These are phyloP conservation scores for slime mould (Dictyostelium discoideum) DNA, from an alignment of 78 protist species.

Conservation along the genomic window DNA sequence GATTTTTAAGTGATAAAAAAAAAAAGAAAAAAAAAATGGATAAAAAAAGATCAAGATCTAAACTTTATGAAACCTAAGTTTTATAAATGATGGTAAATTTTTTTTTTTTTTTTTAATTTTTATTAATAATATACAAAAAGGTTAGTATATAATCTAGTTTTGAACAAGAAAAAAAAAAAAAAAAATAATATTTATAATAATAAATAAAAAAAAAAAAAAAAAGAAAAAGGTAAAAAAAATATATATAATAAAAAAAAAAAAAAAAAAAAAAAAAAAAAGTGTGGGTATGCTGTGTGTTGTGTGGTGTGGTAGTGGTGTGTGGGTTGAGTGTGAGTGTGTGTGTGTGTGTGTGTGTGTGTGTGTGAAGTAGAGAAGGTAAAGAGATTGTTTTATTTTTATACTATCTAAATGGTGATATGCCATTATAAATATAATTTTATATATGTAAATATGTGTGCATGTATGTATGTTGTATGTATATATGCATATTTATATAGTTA, in stretches of 20 bases:
- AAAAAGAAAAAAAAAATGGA: not conserved
- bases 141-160: constrained; percentile 1
- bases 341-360: not conserved
- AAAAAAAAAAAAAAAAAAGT: not conserved
- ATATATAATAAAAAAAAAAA: not conserved
- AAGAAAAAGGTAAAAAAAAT: not conserved
- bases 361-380: constrained; percentile 2
- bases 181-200: too few species aligned
- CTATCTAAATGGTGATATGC: not conserved
- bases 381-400: not conserved
- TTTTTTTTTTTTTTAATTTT: not conserved
- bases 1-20: not conserved
- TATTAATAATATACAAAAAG: not conserved
- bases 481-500: not conserved
- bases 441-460: too few species aligned
- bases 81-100: not conserved
- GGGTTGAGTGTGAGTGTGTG: not conserved
- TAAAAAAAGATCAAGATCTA: not conserved
- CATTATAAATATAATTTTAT: not conserved
- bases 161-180: not conserved
- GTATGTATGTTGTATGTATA: too few species aligned
- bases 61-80: not conserved
- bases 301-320: constrained; percentile 5
- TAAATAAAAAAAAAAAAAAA: not conserved
- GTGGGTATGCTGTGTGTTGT: not conserved